phyloP scores from a whole-genome alignment of 176 grass and related monocot genomes.

The Aegilops tauschii region DNA sequence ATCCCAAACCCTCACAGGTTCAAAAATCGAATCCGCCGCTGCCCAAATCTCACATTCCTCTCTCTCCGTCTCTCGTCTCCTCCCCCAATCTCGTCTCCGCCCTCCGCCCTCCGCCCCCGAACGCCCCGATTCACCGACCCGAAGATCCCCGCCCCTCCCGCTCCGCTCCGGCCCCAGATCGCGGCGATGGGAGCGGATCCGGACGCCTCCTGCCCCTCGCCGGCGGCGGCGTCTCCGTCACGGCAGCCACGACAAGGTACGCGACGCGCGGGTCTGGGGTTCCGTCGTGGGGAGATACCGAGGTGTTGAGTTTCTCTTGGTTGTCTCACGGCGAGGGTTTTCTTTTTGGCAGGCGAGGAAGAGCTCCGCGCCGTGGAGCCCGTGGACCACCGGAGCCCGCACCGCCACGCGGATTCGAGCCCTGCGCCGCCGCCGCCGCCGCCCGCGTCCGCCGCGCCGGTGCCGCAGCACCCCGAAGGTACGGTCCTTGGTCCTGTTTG shows the following conservation, averaged over 20 bases:
- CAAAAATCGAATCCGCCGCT: conserved; percentile 32
- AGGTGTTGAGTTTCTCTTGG: background rate
- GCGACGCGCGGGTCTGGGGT: background rate
- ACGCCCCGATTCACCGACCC: background rate
- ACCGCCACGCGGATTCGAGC: background rate
- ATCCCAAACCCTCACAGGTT: background rate
- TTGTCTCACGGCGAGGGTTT: background rate
- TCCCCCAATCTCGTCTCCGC: background rate
- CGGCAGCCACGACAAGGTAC: conserved; percentile 23
- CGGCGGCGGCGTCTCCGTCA: background rate
- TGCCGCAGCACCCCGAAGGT: conserved; percentile 17
- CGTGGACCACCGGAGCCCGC: conserved; percentile 5
- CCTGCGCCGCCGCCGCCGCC: background rate
- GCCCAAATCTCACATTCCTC: background rate
- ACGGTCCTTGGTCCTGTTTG: background rate
- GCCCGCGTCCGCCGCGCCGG: background rate
- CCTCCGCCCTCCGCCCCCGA: background rate
- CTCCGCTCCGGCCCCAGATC: background rate
- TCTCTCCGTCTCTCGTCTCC: background rate
- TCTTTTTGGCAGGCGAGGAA: conserved; percentile 2
- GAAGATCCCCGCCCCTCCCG: background rate
- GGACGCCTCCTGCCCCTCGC: background rate
- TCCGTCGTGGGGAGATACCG: background rate
- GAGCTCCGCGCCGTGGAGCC: background rate
- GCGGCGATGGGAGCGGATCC: conserved; percentile 38